Percentiles rank a stretch among this genome's conserved stretches.
These are phyloP conservation scores for Ilex paraguariensis DNA, from an alignment of 305 asterid species.

Conservation along the genomic window DNA sequence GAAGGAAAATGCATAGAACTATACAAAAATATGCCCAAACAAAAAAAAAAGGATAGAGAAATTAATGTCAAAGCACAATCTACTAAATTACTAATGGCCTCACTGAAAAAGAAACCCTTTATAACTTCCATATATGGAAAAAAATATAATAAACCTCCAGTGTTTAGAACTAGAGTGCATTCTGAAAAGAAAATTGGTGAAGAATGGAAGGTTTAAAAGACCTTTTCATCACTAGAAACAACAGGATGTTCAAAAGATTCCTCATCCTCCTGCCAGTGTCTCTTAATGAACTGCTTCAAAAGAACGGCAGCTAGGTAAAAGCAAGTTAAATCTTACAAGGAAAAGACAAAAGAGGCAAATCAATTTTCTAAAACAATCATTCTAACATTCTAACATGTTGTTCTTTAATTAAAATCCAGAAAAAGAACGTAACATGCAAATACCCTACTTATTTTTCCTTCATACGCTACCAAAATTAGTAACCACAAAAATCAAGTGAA, in stretches of 20 bases:
- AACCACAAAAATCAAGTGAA: not conserved
- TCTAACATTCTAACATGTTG: not conserved
- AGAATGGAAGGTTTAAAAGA: slow-evolving; percentile 12
- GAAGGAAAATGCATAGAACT: too few relatives aligned
- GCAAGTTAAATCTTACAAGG: slow-evolving; percentile 50
- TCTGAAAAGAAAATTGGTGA: slow-evolving; percentile 8
- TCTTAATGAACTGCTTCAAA: slow-evolving; percentile 83
- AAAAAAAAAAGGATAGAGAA: too few relatives aligned
- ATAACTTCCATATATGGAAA: too few relatives aligned
- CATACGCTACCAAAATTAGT: too few relatives aligned
- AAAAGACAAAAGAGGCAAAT: not conserved
- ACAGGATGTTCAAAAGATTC: slow-evolving; percentile 88
- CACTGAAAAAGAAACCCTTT: too few relatives aligned
- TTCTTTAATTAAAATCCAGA: too few relatives aligned
- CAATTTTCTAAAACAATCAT: not conserved
- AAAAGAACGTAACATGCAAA: too few relatives aligned
- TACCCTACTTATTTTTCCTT: too few relatives aligned
- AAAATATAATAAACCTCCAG: too few relatives aligned
- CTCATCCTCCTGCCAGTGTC: slow-evolving; percentile 84
- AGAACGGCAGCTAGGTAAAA: slow-evolving; percentile 89
- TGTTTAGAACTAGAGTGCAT: not conserved
- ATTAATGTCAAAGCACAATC: too few relatives aligned
- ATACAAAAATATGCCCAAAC: too few relatives aligned
- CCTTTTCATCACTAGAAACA: slow-evolving; percentile 79
- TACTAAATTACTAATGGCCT: too few relatives aligned